Evolutionary conservation across 306 rosid genomes (phyloP).

Genomic region (Dicorynia guianensis): DNA sequence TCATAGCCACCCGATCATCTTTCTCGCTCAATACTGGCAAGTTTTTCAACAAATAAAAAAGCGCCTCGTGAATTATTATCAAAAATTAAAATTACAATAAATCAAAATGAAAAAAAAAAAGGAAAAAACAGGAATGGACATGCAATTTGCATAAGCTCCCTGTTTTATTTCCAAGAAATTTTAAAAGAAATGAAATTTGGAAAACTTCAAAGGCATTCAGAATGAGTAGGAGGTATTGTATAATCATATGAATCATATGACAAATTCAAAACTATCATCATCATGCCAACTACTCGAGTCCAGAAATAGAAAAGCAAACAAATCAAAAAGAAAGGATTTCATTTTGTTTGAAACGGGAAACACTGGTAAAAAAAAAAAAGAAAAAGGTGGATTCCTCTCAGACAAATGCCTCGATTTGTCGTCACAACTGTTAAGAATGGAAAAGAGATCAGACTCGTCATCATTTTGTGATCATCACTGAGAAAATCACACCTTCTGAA

Average conservation of each 20-base stretch:
- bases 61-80: no score
- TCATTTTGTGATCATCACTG: conserved; percentile 71
- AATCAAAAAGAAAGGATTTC: neutral
- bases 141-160: no score
- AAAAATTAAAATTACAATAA: no score
- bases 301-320: no score
- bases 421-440: conserved; percentile 70
- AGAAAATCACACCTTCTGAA: conserved; percentile 48
- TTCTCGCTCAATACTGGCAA: neutral
- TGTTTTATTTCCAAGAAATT: no score
- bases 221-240: conserved; percentile 80
- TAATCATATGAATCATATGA: conserved; percentile 49
- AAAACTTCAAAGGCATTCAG: conserved; percentile 61
- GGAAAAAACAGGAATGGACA: no score
- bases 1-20: conserved; percentile 56
- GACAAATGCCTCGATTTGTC: conserved; percentile 97
- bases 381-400: conserved; percentile 60
- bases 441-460: conserved; percentile 89
- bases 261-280: conserved; percentile 48
- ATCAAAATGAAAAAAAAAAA: no score
- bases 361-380: neutral
- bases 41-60: neutral
- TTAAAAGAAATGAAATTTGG: no score
- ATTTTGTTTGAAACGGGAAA: no score
- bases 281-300: conserved; percentile 41